Conservation (phyloP, 352 stramenopile genomes). For the Peronospora destructor region DNA sequence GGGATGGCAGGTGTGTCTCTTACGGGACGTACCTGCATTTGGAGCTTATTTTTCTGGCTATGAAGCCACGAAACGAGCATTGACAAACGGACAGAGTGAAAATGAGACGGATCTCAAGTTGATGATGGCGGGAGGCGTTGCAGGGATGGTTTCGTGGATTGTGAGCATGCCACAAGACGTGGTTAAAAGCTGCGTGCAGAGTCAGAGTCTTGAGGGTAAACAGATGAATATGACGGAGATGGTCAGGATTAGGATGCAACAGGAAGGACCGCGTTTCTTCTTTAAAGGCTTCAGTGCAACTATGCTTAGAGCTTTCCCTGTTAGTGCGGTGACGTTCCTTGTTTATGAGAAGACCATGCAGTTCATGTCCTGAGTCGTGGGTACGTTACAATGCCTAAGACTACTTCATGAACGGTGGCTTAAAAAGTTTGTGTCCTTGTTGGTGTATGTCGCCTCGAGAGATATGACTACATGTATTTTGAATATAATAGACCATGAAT, state of each 20-base stretch:
- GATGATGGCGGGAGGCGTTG: constrained; percentile 66
- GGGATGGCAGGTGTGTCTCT: constrained; percentile 61
- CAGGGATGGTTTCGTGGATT: constrained; percentile 73
- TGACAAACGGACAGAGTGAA: constrained; percentile 44
- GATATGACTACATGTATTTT: constrained; percentile 9
- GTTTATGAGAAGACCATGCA: constrained; percentile 83
- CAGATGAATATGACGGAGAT: constrained; percentile 44
- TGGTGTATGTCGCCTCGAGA: neutral
- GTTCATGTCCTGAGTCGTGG: constrained; percentile 47
- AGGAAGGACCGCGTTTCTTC: constrained; percentile 61
- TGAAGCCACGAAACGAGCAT: constrained; percentile 49
- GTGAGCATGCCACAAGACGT: constrained; percentile 83
- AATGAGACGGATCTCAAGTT: constrained; percentile 65
- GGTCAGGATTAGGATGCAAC: constrained; percentile 33
- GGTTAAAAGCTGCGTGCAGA: constrained; percentile 87
- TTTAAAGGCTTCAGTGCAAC: constrained; percentile 77
- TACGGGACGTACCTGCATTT: constrained; percentile 74
- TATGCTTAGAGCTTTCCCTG: constrained; percentile 74
- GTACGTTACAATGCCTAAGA: neutral
- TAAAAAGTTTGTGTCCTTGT: neutral
- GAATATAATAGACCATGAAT: constrained; percentile 10
- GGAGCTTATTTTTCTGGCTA: constrained; percentile 79
- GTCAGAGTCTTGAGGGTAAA: constrained; percentile 38
- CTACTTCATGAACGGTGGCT: neutral
- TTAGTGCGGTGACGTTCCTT: constrained; percentile 80